Conservation (phyloP, 345 rosid genomes). For the Syzygium grande region DNA sequence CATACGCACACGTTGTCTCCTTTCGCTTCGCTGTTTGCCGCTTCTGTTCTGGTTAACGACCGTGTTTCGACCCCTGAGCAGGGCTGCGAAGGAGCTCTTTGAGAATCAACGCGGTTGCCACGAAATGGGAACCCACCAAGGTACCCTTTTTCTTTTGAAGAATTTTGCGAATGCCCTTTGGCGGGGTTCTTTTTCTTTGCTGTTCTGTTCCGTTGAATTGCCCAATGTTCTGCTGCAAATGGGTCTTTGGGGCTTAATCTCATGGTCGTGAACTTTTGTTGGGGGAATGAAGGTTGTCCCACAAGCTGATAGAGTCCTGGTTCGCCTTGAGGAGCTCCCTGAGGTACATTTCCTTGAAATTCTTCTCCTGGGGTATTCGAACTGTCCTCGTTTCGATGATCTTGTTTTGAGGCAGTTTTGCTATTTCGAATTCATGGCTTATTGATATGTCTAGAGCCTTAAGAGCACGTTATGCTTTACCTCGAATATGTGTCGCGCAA, state of each 20-base stretch:
- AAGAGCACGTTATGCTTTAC: neutral
- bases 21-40: neutral
- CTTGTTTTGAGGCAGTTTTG: neutral
- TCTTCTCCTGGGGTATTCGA: neutral
- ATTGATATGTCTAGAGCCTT: neutral
- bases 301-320: constrained; percentile 86
- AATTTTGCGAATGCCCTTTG: neutral
- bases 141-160: constrained; percentile 10
- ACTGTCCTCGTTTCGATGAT: no score
- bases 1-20: neutral
- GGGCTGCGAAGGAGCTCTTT: constrained; percentile 38
- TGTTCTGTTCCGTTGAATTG: neutral
- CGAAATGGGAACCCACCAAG: constrained; percentile 81
- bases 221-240: neutral
- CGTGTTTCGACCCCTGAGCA: constrained; percentile 1
- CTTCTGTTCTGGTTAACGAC: neutral
- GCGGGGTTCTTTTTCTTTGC: neutral
- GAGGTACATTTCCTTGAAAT: constrained; percentile 30
- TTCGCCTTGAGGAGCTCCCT: constrained; percentile 74
- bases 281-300: constrained; percentile 59
- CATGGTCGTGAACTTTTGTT: neutral
- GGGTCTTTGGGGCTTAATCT: neutral
- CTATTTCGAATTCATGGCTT: neutral
- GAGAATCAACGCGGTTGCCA: constrained; percentile 53
- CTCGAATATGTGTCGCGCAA: neutral